Evolutionary conservation across 257 asterid genomes (phyloP).

Genomic region (Scutellaria minor): DNA sequence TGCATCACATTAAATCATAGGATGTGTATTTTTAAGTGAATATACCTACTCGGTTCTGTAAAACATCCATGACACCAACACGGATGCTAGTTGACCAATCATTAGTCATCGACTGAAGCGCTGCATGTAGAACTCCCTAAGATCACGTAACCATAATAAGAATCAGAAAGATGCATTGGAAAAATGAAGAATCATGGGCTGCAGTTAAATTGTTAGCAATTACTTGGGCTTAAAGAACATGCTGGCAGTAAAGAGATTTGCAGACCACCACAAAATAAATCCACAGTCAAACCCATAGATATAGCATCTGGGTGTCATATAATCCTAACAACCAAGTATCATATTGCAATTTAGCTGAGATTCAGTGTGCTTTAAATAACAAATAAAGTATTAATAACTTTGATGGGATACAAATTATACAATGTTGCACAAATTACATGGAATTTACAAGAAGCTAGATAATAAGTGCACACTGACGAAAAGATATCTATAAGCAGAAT

Average conservation of each 20-base stretch:
- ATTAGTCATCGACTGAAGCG: slow-evolving; percentile 48
- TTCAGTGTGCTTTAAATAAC: slow-evolving; percentile 7
- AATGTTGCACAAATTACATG: slow-evolving; percentile 1
- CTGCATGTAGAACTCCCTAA: slow-evolving; percentile 62
- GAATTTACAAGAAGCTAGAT: neutral
- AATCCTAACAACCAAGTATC: slow-evolving; percentile 1
- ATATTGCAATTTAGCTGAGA: neutral
- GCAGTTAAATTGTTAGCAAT: slow-evolving; percentile 24
- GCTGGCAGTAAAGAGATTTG: slow-evolving; percentile 26
- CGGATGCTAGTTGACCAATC: slow-evolving; percentile 71
- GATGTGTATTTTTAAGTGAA: slow-evolving; percentile 25
- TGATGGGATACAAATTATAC: neutral
- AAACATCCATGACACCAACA: slow-evolving; percentile 71
- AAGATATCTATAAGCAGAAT: slow-evolving; percentile 11
- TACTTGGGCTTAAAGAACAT: slow-evolving; percentile 29
- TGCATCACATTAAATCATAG: slow-evolving; percentile 28
- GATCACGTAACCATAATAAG: slow-evolving; percentile 34
- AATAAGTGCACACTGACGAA: neutral
- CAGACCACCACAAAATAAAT: slow-evolving; percentile 22
- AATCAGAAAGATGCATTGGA: slow-evolving; percentile 26
- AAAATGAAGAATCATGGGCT: slow-evolving; percentile 26
- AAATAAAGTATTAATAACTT: slow-evolving; percentile 6
- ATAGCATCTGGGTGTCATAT: neutral
- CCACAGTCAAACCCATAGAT: slow-evolving; percentile 5
- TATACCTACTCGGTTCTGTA: slow-evolving; percentile 90